Evolutionary conservation across 805 yeast species (phyloP).

Genomic region (Suhomyces kilbournensis): DNA sequence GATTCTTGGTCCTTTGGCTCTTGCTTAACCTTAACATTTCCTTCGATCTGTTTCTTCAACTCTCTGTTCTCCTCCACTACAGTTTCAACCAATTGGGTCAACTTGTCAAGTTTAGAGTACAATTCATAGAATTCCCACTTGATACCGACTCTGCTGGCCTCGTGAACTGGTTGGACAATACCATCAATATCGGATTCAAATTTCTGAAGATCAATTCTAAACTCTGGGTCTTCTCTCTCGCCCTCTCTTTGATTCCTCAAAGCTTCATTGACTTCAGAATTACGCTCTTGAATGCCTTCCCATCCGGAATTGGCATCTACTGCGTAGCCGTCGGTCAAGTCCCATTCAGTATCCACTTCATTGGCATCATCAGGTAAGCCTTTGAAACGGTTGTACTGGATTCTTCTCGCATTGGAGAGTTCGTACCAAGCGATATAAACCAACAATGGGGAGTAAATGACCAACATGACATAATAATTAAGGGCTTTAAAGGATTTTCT

Average conservation of each 20-base stretch:
- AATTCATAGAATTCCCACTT: conserved; percentile 63
- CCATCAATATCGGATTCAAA: conserved; percentile 53
- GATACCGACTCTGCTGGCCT: conserved; percentile 53
- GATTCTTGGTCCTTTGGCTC: not conserved
- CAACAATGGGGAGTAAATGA: conserved; percentile 68
- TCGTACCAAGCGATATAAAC: conserved; percentile 61
- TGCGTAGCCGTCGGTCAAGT: conserved; percentile 68
- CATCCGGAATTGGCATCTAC: conserved; percentile 30
- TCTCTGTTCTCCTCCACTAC: conserved; percentile 35
- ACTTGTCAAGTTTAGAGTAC: conserved; percentile 48
- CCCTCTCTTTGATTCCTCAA: conserved; percentile 56
- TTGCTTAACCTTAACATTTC: not conserved
- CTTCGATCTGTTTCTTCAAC: conserved; percentile 17
- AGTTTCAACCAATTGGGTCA: conserved; percentile 38
- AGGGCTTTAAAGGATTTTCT: conserved; percentile 35
- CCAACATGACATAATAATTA: conserved; percentile 56
- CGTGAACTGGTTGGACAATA: conserved; percentile 57
- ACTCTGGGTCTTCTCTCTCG: conserved; percentile 67
- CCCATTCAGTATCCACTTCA: conserved; percentile 78
- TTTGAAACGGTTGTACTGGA: conserved; percentile 64
- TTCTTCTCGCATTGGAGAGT: conserved; percentile 62
- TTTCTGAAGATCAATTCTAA: conserved; percentile 44
- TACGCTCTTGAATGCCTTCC: conserved; percentile 38
- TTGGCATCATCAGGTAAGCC: conserved; percentile 75
- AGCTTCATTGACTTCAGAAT: conserved; percentile 36